A percentile compares a stretch with the other conserved stretches of the same genome.
Evolutionary conservation across 169 alveolate genomes (phyloP).

Genomic region (Cryptosporidium xiaoi): DNA sequence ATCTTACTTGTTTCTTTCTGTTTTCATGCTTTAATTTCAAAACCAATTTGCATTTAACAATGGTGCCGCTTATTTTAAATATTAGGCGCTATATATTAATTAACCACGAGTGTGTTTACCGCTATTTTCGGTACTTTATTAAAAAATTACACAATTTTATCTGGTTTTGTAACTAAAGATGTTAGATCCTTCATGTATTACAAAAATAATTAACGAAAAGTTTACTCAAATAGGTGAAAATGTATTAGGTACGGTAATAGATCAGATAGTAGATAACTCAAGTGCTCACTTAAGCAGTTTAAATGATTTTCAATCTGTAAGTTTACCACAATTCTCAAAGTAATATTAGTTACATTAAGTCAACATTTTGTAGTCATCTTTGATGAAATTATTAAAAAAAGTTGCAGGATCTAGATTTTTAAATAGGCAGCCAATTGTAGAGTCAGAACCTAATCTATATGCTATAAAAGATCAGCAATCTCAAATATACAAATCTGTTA

Average conservation of each 20-base stretch:
- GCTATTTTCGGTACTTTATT: conserved; percentile 45
- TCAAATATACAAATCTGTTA: conserved; percentile 11
- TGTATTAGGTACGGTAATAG: conserved; percentile 65
- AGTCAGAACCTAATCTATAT: conserved; percentile 41
- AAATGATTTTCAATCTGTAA: conserved; percentile 73
- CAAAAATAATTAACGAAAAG: conserved; percentile 60
- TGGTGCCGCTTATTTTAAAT: background rate
- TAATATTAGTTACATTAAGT: background rate
- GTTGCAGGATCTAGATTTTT: conserved; percentile 72
- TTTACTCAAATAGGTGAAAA: conserved; percentile 72
- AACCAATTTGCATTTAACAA: conserved; percentile 5
- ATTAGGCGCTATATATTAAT: background rate
- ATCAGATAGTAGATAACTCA: conserved; percentile 67
- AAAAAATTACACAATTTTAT: background rate
- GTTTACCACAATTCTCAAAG: conserved; percentile 10
- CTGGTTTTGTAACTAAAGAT: conserved; percentile 5
- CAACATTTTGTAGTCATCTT: conserved; percentile 32
- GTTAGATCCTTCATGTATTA: conserved; percentile 67
- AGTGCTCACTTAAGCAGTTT: conserved; percentile 65
- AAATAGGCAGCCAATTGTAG: conserved; percentile 64
- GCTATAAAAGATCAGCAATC: conserved; percentile 25
- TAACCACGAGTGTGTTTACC: conserved; percentile 1
- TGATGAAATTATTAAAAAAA: conserved; percentile 45
- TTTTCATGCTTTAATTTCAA: conserved; percentile 2
- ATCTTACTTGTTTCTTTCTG: background rate